phyloP scores from a whole-genome alignment of 768 basidiomycete genomes.

The Heimioporus sp. region DNA sequence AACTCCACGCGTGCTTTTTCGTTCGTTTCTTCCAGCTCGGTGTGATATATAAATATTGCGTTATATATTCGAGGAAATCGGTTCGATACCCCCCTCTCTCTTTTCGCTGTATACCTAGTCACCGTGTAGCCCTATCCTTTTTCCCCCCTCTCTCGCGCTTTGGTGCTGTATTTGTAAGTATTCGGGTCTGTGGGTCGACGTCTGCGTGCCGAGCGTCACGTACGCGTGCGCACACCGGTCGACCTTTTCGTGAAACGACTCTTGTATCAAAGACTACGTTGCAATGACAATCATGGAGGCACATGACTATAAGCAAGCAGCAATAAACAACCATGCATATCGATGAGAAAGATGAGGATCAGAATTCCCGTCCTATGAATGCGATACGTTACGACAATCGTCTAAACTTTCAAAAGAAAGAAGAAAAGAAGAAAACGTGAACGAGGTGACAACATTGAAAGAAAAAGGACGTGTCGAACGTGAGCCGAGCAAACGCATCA shows the following conservation, averaged over 20 bases:
- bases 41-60: constrained; percentile 3
- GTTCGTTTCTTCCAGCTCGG: background rate
- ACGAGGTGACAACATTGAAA: too few relatives aligned
- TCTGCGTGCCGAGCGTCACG: too few relatives aligned
- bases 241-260: too few relatives aligned
- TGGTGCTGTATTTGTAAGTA: background rate
- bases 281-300: background rate
- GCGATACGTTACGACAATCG: constrained; percentile 17
- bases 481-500: constrained; percentile 13
- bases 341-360: constrained; percentile 12
- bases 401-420: constrained; percentile 7
- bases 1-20: too few relatives aligned
- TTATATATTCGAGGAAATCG: constrained; percentile 6
- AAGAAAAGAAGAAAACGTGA: background rate
- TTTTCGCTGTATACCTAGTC: constrained; percentile 34
- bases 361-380: constrained; percentile 26
- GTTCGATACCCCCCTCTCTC: constrained; percentile 15
- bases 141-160: background rate
- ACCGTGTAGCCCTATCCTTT: constrained; percentile 36
- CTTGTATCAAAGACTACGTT: too few relatives aligned
- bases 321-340: constrained; percentile 2
- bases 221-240: too few relatives aligned
- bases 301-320: constrained; percentile 1
- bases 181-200: background rate
- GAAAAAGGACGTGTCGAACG: constrained; percentile 7